phyloP scores from a whole-genome alignment of 495 filamentous ascomycete species.

The Xylaria venustula region DNA sequence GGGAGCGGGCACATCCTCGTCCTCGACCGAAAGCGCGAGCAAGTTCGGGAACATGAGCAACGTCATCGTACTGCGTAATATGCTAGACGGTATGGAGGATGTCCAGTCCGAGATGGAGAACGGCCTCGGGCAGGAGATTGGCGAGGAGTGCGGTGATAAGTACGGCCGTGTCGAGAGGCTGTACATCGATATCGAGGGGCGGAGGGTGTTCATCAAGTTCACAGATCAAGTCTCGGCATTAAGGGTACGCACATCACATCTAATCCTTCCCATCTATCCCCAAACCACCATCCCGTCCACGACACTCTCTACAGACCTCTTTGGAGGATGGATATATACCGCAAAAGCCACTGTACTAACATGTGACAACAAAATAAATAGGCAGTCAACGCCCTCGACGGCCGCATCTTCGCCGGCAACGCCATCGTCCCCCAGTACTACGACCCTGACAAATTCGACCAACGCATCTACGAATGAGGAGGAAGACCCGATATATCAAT shows the following conservation, averaged over 20 bases:
- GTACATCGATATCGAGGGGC: slow-evolving; percentile 59
- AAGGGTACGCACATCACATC: slow-evolving; percentile 51
- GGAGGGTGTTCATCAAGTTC: slow-evolving; percentile 86
- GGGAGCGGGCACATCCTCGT: slow-evolving; percentile 18
- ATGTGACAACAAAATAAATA: no score
- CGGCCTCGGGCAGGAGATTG: slow-evolving; percentile 87
- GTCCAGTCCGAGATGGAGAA: slow-evolving; percentile 66
- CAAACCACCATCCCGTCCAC: background rate
- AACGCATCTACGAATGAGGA: slow-evolving; percentile 58
- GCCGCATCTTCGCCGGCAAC: slow-evolving; percentile 83
- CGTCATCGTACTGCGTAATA: slow-evolving; percentile 74
- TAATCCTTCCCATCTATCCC: background rate
- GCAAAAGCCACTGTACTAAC: background rate
- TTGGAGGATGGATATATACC: no score
- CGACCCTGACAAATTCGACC: slow-evolving; percentile 76
- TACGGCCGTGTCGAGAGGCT: slow-evolving; percentile 88
- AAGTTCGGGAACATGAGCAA: slow-evolving; percentile 74
- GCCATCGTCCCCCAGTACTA: slow-evolving; percentile 75
- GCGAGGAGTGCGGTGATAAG: slow-evolving; percentile 84
- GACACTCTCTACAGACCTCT: no score
- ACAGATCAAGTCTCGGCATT: slow-evolving; percentile 75
- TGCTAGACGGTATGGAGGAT: slow-evolving; percentile 74
- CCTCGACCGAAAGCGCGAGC: slow-evolving; percentile 20
- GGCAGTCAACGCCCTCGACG: slow-evolving; percentile 86
- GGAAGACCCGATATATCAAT: background rate